These are phyloP conservation scores for Kwoniella dejecticola DNA, from an alignment of 768 basidiomycete genomes.

Conservation along the genomic window DNA sequence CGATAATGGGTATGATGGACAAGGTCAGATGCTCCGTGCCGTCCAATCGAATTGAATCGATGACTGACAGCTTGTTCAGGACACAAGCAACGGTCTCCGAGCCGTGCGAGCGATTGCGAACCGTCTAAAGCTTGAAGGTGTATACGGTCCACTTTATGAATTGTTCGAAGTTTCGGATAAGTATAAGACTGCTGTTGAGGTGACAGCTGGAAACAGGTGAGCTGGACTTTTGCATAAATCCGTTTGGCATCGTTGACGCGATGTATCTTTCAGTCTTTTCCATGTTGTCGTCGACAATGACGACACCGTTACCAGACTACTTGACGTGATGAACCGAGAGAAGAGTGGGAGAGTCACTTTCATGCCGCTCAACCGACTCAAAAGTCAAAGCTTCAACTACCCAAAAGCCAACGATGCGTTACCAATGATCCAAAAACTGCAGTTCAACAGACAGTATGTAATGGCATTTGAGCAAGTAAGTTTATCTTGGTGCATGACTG, in stretches of 20 bases:
- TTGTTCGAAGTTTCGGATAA: conserved; percentile 89
- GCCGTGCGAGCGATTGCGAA: conserved; percentile 84
- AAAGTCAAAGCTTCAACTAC: conserved; percentile 66
- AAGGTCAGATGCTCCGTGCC: conserved; percentile 62
- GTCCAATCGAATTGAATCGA: neutral
- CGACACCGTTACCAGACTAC: conserved; percentile 83
- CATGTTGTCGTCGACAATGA: conserved; percentile 98
- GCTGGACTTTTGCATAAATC: neutral
- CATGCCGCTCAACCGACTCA: conserved; percentile 95
- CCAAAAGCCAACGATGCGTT: conserved; percentile 57
- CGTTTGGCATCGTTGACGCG: neutral
- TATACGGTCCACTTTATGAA: conserved; percentile 91
- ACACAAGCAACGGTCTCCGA: conserved; percentile 83
- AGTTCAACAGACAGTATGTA: conserved; percentile 68
- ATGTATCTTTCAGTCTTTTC: conserved; percentile 68
- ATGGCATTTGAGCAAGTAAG: conserved; percentile 84
- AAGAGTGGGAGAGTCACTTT: conserved; percentile 94
- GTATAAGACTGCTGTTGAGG: conserved; percentile 89
- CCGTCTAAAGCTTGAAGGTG: conserved; percentile 72
- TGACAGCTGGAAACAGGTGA: conserved; percentile 93
- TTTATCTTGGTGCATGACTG: neutral
- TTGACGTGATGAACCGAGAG: conserved; percentile 90
- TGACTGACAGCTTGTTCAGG: conserved; percentile 59
- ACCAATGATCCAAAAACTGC: conserved; percentile 75
- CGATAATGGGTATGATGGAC: conserved; percentile 89